Evolutionary conservation across 768 basidiomycete species (phyloP), one percentile per base, ranked within the genome.

Genomic region (Naematelia aurantialba): DNA sequence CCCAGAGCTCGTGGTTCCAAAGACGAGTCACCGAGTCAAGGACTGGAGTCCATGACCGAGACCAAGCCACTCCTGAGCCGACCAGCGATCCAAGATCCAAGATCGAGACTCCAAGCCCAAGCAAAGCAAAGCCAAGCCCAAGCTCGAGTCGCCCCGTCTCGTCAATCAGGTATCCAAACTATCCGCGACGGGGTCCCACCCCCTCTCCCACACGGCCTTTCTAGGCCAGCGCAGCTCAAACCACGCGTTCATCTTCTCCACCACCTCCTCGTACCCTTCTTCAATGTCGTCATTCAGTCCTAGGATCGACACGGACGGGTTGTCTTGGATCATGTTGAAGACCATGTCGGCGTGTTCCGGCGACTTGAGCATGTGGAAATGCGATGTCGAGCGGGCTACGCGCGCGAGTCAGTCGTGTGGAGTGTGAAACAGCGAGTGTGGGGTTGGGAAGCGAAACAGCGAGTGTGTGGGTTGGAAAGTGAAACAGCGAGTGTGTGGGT

Each of bases 211-310:
- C 3, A 66, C 67, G 14, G 66, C 64, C 46, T 66, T 68, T 42
- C 46, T 58, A 14, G 69, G 71, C 71, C 67, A 68, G 42, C 69
- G 58, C 52, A 50, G 52, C 42, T 65, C 65, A 42, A 66, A 70
- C 71, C 69, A 72, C 1, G 50, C 58, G 26, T 51, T 52, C 67
- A 72, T 68, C 19, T 67, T 61, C 5, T 31, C 52, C 26, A 58
- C 56, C 5, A 63, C 66, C 17, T 52, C 49, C 10, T 69, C 72
- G 52, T 74, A 76, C 12, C 66, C 66, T 26, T 62, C 39, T 13
- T 64, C 66, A 34, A 76, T 76, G 55, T 76, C 70, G 54, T 73
- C 74, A 54, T 76, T 76, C 45, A 76, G 51, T 0, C 74, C 72
- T 17, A 76, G 53, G 14, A 73, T 61, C 14, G 66, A 61, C 42